Conservation (phyloP, 2,329 filamentous ascomycete genomes). For the Paraphoma sp. region DNA sequence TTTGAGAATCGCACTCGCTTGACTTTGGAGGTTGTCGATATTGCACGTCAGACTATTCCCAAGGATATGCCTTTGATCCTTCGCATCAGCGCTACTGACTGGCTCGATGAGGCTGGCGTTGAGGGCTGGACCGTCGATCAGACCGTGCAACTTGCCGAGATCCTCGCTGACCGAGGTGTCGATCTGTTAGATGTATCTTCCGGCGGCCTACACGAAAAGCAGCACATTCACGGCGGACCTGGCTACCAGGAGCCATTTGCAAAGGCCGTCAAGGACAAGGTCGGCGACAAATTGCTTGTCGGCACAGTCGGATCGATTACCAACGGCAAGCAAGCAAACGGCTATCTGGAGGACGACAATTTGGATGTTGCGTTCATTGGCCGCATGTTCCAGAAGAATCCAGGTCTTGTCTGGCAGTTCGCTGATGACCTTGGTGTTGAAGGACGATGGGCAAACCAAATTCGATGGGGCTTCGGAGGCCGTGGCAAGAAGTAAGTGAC, state of each 20-base stretch:
- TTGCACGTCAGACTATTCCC: slow-evolving; percentile 68
- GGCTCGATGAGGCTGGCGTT: slow-evolving; percentile 67
- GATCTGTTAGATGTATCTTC: slow-evolving; percentile 85
- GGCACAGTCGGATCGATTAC: slow-evolving; percentile 78
- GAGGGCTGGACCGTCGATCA: slow-evolving; percentile 73
- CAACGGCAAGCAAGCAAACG: slow-evolving; percentile 68
- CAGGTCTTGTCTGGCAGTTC: slow-evolving; percentile 75
- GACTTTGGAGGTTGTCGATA: slow-evolving; percentile 70
- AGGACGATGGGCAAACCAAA: slow-evolving; percentile 76
- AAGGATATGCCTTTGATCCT: slow-evolving; percentile 74
- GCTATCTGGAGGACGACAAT: slow-evolving; percentile 38
- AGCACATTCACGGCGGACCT: slow-evolving; percentile 67
- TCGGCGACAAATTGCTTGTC: slow-evolving; percentile 75
- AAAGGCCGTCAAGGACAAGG: slow-evolving; percentile 71
- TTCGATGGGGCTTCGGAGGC: slow-evolving; percentile 64
- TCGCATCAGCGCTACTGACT: slow-evolving; percentile 77
- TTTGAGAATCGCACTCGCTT: slow-evolving; percentile 76
- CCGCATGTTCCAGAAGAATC: slow-evolving; percentile 81
- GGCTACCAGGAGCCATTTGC: slow-evolving; percentile 80
- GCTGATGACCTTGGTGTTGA: slow-evolving; percentile 75
- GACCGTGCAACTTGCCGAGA: slow-evolving; percentile 66
- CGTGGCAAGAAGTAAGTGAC: slow-evolving; percentile 49
- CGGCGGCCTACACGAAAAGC: slow-evolving; percentile 70
- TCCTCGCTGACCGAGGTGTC: slow-evolving; percentile 75
- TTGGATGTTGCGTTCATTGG: slow-evolving; percentile 77